Conservation (phyloP, 768 basidiomycete species). For the Boletus sp. region DNA sequence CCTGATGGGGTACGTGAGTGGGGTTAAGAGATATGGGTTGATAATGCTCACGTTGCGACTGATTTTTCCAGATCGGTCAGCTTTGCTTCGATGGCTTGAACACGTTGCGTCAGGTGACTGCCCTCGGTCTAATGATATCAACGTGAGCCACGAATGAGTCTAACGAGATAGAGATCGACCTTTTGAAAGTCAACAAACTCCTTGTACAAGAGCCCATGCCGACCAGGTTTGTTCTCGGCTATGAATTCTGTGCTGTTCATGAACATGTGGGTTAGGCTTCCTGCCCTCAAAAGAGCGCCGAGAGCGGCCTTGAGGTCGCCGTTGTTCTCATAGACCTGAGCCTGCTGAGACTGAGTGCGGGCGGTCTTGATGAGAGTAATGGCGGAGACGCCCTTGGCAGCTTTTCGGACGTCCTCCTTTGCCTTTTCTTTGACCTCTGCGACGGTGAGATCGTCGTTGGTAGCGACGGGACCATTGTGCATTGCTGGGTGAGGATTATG, state of each 20-base stretch:
- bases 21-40: conserved; percentile 1
- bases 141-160: conserved; percentile 9
- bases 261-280: conserved; percentile 53
- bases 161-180: conserved; percentile 41
- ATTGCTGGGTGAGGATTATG: conserved; percentile 27
- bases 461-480: conserved; percentile 37
- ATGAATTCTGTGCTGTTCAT: conserved; percentile 61
- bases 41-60: conserved; percentile 28
- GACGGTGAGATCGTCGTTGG: conserved; percentile 35
- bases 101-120: conserved; percentile 37
- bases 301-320: conserved; percentile 66
- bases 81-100: conserved; percentile 44
- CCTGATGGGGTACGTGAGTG: conserved; percentile 17
- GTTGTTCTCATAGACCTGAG: conserved; percentile 49
- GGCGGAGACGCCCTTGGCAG: conserved; percentile 58
- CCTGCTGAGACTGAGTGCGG: conserved; percentile 52
- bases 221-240: conserved; percentile 46
- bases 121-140: conserved; percentile 36
- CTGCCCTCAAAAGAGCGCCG: conserved; percentile 59
- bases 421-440: conserved; percentile 49
- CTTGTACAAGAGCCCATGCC: conserved; percentile 55
- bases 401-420: conserved; percentile 47
- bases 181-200: conserved; percentile 65
- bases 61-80: conserved; percentile 46
- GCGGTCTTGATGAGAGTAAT: conserved; percentile 62